These are phyloP conservation scores for Phytophthora litchii DNA, from an alignment of 352 stramenopile species.

Conservation along the genomic window DNA sequence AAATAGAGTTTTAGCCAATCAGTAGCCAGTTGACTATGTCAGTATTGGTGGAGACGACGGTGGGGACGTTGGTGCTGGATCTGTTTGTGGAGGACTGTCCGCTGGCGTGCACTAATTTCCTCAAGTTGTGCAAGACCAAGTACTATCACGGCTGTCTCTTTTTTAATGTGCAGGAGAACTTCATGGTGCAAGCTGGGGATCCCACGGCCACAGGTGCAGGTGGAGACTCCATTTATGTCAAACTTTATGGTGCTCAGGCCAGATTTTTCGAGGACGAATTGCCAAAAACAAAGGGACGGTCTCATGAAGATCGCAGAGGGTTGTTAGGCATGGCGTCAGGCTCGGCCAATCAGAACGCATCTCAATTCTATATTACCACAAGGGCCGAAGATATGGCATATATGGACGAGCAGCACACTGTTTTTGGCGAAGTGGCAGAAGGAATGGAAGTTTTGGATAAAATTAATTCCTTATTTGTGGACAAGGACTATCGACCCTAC, in stretches of 20 bases:
- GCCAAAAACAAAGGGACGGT: slow-evolving; percentile 32
- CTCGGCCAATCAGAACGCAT: slow-evolving; percentile 79
- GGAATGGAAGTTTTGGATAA: slow-evolving; percentile 94
- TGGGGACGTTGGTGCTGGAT: slow-evolving; percentile 92
- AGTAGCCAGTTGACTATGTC: slow-evolving; percentile 38
- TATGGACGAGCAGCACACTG: slow-evolving; percentile 91
- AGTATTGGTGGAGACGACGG: slow-evolving; percentile 93
- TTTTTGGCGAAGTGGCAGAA: slow-evolving; percentile 94
- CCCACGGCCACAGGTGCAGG: slow-evolving; percentile 94
- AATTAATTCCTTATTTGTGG: slow-evolving; percentile 95
- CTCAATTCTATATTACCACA: slow-evolving; percentile 98
- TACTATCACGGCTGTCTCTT: slow-evolving; percentile 96
- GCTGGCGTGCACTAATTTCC: slow-evolving; percentile 90
- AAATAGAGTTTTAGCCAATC: slow-evolving; percentile 4
- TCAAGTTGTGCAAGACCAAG: slow-evolving; percentile 95
- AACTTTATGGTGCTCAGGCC: slow-evolving; percentile 89
- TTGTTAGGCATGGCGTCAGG: slow-evolving; percentile 87
- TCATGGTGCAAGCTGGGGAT: slow-evolving; percentile 92
- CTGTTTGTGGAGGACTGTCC: slow-evolving; percentile 88
- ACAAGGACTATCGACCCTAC: slow-evolving; percentile 95
- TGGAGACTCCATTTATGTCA: slow-evolving; percentile 94
- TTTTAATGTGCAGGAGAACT: slow-evolving; percentile 97
- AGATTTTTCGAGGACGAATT: slow-evolving; percentile 86
- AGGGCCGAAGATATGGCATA: slow-evolving; percentile 89
- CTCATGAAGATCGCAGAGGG: slow-evolving; percentile 62